phyloP scores from a whole-genome alignment of 1,139 yeast species.

The Geotrichum histeridarum region DNA sequence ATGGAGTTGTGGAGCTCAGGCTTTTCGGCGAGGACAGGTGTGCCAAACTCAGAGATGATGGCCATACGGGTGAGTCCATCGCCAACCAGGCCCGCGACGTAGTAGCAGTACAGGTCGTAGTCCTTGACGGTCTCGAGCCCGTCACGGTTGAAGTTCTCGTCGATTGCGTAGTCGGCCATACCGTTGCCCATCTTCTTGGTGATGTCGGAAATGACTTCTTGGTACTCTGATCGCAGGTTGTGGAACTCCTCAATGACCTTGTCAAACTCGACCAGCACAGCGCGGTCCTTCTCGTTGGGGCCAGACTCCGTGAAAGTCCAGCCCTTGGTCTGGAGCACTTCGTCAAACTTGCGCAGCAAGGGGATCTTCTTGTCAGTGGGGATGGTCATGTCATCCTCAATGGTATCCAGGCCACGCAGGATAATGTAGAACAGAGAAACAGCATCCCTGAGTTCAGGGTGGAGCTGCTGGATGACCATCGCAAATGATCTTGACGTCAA shows the following conservation, averaged over 20 bases:
- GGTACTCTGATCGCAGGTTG: slow-evolving; percentile 67
- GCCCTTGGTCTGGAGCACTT: slow-evolving; percentile 51
- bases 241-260: slow-evolving; percentile 64
- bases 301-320: slow-evolving; percentile 72
- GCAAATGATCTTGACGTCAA: slow-evolving; percentile 85
- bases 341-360: slow-evolving; percentile 60
- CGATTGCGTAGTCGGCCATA: slow-evolving; percentile 88
- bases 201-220: slow-evolving; percentile 70
- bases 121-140: slow-evolving; percentile 77
- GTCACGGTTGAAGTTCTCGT: slow-evolving; percentile 65
- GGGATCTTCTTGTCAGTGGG: slow-evolving; percentile 68
- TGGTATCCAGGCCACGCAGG: slow-evolving; percentile 86
- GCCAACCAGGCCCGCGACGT: slow-evolving; percentile 97
- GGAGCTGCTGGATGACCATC: slow-evolving; percentile 84
- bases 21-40: slow-evolving; percentile 47
- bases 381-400: slow-evolving; percentile 93
- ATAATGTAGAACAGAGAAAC: slow-evolving; percentile 65
- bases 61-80: slow-evolving; percentile 86
- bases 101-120: slow-evolving; percentile 87
- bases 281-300: slow-evolving; percentile 74
- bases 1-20: slow-evolving; percentile 67
- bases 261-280: slow-evolving; percentile 72
- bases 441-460: slow-evolving; percentile 81
- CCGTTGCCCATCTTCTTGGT: slow-evolving; percentile 90
- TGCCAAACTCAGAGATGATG: slow-evolving; percentile 40